Evolutionary conservation across 2,329 filamentous ascomycete genomes (phyloP).

Genomic region (Colletotrichum somersetense): DNA sequence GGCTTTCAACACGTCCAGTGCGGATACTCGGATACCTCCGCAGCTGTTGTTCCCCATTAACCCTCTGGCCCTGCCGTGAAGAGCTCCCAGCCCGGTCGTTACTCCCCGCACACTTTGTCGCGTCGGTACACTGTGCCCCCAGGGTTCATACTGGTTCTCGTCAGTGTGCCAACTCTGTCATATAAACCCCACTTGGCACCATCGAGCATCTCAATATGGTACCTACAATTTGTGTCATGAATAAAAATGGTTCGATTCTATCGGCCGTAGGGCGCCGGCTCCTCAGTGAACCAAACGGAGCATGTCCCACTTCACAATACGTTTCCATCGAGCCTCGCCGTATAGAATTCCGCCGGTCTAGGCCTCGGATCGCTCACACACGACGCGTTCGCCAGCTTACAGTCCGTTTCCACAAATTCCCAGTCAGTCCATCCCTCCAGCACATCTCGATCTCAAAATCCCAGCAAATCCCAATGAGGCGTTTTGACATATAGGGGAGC

Average conservation of each 20-base stretch:
- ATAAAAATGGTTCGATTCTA: neutral
- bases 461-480: constrained; percentile 23
- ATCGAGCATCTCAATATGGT: too few relatives aligned
- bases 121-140: constrained; percentile 16
- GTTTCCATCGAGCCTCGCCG: constrained; percentile 15
- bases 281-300: constrained; percentile 9
- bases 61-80: neutral
- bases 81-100: neutral
- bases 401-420: constrained; percentile 16
- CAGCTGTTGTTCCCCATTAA: constrained; percentile 1
- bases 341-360: constrained; percentile 27
- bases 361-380: constrained; percentile 22
- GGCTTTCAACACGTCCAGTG: neutral
- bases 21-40: neutral
- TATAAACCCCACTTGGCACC: constrained; percentile 28
- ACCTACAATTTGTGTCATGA: neutral
- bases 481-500: constrained; percentile 8
- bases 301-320: constrained; percentile 3
- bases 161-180: constrained; percentile 32
- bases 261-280: constrained; percentile 6
- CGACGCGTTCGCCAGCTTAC: neutral
- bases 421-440: constrained; percentile 19
- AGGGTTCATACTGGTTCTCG: constrained; percentile 32
- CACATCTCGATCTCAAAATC: constrained; percentile 4
- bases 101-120: constrained; percentile 23